Base-by-base conservation (phyloP, 169 alveolate species). In the Plasmodium relictum region DNA sequence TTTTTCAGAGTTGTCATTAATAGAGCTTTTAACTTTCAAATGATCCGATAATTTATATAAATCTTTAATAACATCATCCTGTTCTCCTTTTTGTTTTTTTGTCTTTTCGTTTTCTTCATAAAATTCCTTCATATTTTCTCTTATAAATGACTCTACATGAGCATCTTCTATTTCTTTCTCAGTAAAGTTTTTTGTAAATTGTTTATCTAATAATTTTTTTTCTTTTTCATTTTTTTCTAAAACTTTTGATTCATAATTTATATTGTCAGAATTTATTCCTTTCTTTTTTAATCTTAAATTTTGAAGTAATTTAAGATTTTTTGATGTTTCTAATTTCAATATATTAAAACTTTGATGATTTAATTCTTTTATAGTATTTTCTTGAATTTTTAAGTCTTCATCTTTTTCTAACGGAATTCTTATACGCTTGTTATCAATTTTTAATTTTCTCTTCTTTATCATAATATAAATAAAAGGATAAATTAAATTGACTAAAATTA, bases 131-230 rank as follows among this genome's bases (percentile, higher is more conserved):
- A 80, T 80, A 80, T 80, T 80, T 41, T 80, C 66, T 66, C 37
- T 52, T 18, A 80, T 80, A 66, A 80, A 80, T 42, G 65, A 9
- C 65, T 80, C 83, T 80, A 80, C 66, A 44, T 80, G 83, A 31
- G 80, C 90, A 56, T 80, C 83, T 54, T 80, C 90, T 24, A 80
- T 80, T 66, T 80, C 90, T 44, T 80, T 80, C 56, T 80, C 90
- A 3, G 90, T 80, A 20, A 80, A 20, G 54, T 80, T 80, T 66
- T 80, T 80, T 18, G 90, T 80, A 69, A 80, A 80, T 26, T 80
- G 78, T 54, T 80, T 80, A 61, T 80, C 90, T 54, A 66, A 58
- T 42, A 66, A 39, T 61, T 80, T 80, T 10, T 80, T 68, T 37
- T 54, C 80, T 18, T 54, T 80, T 65, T 80, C 90, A 39, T 48